Evolutionary conservation across 2,329 filamentous ascomycete species (phyloP).

Genomic region (Chaetomiaceae sp.): DNA sequence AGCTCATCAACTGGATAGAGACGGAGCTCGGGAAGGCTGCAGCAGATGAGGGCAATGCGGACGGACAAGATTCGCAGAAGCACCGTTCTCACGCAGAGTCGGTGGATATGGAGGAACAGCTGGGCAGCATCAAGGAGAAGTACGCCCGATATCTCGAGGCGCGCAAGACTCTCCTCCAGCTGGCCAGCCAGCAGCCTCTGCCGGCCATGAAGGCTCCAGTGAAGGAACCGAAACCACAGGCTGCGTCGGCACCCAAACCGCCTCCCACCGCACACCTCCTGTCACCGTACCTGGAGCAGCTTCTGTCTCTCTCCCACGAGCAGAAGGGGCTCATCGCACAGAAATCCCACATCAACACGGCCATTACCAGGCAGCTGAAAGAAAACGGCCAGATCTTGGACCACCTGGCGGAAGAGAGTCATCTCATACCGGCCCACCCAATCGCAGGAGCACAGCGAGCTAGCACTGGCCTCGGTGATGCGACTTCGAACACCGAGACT

Average conservation of each 20-base stretch:
- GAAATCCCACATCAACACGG: slow-evolving; percentile 52
- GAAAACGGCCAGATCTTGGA: slow-evolving; percentile 48
- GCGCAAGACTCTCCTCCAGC: slow-evolving; percentile 45
- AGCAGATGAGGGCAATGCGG: slow-evolving; percentile 27
- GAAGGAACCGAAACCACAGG: slow-evolving; percentile 7
- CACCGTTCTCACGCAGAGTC: slow-evolving; percentile 23
- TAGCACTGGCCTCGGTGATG: slow-evolving; percentile 39
- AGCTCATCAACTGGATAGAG: slow-evolving; percentile 64
- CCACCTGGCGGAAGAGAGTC: slow-evolving; percentile 58
- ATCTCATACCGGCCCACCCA: slow-evolving; percentile 52
- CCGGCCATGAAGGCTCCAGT: slow-evolving; percentile 19
- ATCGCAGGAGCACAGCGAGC: slow-evolving; percentile 34
- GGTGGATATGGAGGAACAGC: slow-evolving; percentile 35
- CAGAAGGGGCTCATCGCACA: slow-evolving; percentile 56
- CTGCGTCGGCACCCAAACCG: slow-evolving; percentile 11
- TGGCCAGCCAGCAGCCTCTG: slow-evolving; percentile 29
- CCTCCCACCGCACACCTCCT: slow-evolving; percentile 41
- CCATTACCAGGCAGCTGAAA: slow-evolving; percentile 48
- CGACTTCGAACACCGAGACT: slow-evolving; percentile 36
- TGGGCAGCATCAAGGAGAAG: slow-evolving; percentile 48
- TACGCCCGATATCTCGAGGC: slow-evolving; percentile 50
- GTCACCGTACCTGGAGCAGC: slow-evolving; percentile 51
- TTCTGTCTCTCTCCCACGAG: slow-evolving; percentile 49
- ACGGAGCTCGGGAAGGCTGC: slow-evolving; percentile 53
- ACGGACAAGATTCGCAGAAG: slow-evolving; percentile 25